These are phyloP conservation scores for Kurtzmaniella fragi DNA, from an alignment of 805 yeast species.

Conservation along the genomic window DNA sequence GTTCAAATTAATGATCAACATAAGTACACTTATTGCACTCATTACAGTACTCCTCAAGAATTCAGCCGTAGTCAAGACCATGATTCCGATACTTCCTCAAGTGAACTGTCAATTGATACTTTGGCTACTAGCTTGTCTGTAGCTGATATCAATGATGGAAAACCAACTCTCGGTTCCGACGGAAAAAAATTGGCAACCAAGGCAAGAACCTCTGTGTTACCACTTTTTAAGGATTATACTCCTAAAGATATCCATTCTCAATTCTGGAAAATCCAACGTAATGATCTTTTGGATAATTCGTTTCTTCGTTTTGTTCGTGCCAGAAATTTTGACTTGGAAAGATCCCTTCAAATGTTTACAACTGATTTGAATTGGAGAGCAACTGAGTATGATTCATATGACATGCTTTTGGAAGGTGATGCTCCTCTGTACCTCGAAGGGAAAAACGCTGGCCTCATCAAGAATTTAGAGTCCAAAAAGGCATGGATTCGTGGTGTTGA, in stretches of 20 bases:
- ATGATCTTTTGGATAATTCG: constrained; percentile 78
- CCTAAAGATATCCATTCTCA: constrained; percentile 26
- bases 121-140: constrained; percentile 3
- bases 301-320: constrained; percentile 77
- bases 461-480: constrained; percentile 62
- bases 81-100: neutral
- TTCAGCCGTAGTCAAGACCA: constrained; percentile 2
- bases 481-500: constrained; percentile 75
- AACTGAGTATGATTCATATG: constrained; percentile 55
- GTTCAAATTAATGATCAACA: constrained; percentile 1
- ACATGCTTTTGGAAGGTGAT: constrained; percentile 69
- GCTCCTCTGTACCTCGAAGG: constrained; percentile 45
- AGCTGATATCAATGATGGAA: neutral
- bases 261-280: constrained; percentile 30
- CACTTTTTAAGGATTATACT: neutral
- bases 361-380: constrained; percentile 73
- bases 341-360: constrained; percentile 66
- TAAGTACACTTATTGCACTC: constrained; percentile 1
- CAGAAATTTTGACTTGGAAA: constrained; percentile 75
- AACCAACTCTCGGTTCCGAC: neutral
- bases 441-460: constrained; percentile 40
- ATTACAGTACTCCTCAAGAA: neutral
- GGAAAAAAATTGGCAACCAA: neutral
- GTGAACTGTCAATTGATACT: neutral
- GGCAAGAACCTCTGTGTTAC: constrained; percentile 2